phyloP scores from a whole-genome alignment of 352 stramenopile species.

The Phytopythium helicoides region DNA sequence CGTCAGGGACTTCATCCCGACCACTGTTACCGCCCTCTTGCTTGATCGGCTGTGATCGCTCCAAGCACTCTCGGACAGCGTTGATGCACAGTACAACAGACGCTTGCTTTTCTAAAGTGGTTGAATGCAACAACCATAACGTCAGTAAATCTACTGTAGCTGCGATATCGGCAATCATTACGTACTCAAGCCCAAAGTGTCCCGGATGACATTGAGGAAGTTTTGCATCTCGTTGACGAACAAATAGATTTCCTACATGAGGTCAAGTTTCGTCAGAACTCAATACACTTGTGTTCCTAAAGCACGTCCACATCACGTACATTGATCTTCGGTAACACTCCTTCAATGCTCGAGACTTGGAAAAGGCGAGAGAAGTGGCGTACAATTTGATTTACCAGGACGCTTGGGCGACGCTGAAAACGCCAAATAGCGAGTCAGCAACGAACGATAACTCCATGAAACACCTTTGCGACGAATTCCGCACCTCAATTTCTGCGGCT shows the following conservation, averaged over 20 bases:
- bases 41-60: too few species aligned
- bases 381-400: conserved; percentile 87
- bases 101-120: conserved; percentile 32
- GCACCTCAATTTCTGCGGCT: conserved; percentile 76
- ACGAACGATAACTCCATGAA: background rate
- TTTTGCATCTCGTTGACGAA: conserved; percentile 88
- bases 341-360: conserved; percentile 80
- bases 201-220: conserved; percentile 62
- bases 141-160: too few species aligned
- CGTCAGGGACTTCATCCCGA: conserved; percentile 8
- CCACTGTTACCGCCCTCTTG: too few species aligned
- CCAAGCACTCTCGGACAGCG: conserved; percentile 33
- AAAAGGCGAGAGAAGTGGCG: conserved; percentile 88
- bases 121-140: background rate
- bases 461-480: background rate
- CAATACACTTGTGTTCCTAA: too few species aligned
- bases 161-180: too few species aligned
- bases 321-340: conserved; percentile 90
- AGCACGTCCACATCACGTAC: conserved; percentile 27
- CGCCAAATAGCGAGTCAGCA: background rate
- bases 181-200: conserved; percentile 67
- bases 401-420: conserved; percentile 57
- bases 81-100: conserved; percentile 55
- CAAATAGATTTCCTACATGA: conserved; percentile 70
- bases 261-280: background rate